Evolutionary conservation across 768 basidiomycete species (phyloP).

Genomic region (Trametes coccinea): DNA sequence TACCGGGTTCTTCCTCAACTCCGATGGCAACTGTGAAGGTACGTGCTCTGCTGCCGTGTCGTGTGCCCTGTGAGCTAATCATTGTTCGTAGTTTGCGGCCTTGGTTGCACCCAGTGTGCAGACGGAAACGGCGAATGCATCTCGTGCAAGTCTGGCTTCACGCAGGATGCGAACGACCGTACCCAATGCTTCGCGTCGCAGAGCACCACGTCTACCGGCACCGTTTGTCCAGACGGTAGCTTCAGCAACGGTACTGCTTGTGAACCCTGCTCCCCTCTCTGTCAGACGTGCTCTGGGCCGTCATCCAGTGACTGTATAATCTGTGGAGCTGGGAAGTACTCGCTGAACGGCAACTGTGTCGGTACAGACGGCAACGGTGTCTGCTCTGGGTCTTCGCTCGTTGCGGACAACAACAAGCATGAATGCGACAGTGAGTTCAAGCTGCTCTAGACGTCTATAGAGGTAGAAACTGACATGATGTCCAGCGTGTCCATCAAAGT

Average conservation of each 20-base stretch:
- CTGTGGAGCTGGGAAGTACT: slow-evolving; percentile 62
- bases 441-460: neutral
- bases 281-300: slow-evolving; percentile 68
- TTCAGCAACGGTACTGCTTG: slow-evolving; percentile 62
- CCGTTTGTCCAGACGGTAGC: slow-evolving; percentile 62
- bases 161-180: slow-evolving; percentile 61
- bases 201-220: slow-evolving; percentile 51
- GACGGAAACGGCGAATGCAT: slow-evolving; percentile 69
- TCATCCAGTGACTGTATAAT: slow-evolving; percentile 71
- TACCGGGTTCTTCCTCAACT: slow-evolving; percentile 70
- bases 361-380: slow-evolving; percentile 64
- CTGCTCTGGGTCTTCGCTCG: slow-evolving; percentile 66
- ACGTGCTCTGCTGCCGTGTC: slow-evolving; percentile 21
- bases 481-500: slow-evolving; percentile 79
- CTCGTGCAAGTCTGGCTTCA: slow-evolving; percentile 70
- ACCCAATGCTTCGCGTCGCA: slow-evolving; percentile 63
- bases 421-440: slow-evolving; percentile 74
- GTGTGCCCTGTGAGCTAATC: neutral
- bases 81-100: slow-evolving; percentile 56
- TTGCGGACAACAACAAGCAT: slow-evolving; percentile 81
- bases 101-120: slow-evolving; percentile 72
- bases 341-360: slow-evolving; percentile 73
- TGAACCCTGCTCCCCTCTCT: slow-evolving; percentile 59
- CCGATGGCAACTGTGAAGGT: slow-evolving; percentile 75
- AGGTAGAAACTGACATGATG: slow-evolving; percentile 4